These are phyloP conservation scores for Penicillium flavigenum DNA, from an alignment of 495 filamentous ascomycete species.

Conservation along the genomic window DNA sequence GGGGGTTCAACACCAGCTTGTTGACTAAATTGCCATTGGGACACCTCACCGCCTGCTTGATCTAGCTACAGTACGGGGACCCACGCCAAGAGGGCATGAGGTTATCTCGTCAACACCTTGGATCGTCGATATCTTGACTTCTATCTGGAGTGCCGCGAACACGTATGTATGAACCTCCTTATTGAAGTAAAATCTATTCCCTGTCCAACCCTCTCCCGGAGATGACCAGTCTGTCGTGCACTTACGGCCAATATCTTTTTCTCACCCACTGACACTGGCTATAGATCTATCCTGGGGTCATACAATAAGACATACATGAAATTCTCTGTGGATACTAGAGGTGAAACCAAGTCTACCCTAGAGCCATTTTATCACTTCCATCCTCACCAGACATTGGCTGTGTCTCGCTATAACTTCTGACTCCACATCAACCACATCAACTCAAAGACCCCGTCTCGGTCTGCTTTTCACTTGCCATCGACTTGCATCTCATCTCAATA, in stretches of 20 bases:
- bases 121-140: not conserved
- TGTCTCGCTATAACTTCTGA: not conserved
- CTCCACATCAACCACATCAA: not conserved
- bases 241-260: not conserved
- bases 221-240: not conserved
- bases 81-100: slow-evolving; percentile 6
- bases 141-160: not conserved
- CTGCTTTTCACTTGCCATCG: not conserved
- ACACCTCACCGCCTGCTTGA: not conserved
- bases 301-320: not conserved
- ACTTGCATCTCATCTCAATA: not conserved
- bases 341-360: not conserved
- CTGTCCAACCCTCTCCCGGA: not conserved
- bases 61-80: not conserved
- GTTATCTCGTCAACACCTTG: not conserved
- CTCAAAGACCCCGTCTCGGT: not conserved
- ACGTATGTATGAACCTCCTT: too few species aligned
- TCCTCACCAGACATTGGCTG: not conserved
- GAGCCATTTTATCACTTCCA: not conserved
- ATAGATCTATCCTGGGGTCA: slow-evolving; percentile 2
- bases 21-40: not conserved
- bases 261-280: not conserved
- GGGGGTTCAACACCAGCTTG: not conserved
- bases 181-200: not conserved
- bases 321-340: not conserved